These are phyloP conservation scores for Limonium bicolor DNA, from an alignment of 148 eudicot species.

Conservation along the genomic window DNA sequence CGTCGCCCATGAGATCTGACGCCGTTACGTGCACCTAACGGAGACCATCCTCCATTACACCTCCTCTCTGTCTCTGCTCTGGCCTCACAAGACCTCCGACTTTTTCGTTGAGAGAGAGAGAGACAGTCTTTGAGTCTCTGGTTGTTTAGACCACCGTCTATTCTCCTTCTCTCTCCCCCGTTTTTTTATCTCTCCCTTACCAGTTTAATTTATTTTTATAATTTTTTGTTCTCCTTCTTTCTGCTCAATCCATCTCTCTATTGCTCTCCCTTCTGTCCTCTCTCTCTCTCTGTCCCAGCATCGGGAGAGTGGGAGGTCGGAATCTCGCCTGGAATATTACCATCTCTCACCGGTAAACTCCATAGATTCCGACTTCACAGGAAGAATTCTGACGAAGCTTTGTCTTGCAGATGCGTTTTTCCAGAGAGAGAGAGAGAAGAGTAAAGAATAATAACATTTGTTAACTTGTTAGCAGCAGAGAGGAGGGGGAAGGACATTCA, in stretches of 20 bases:
- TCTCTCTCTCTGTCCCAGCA: conserved; percentile 1
- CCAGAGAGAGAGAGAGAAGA: neutral
- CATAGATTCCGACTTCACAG: conserved; percentile 13
- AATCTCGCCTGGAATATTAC: conserved; percentile 11
- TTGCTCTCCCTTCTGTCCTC: neutral
- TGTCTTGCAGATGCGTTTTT: neutral
- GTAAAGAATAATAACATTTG: neutral
- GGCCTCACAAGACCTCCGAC: no score
- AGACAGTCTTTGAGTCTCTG: no score
- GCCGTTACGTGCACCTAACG: no score
- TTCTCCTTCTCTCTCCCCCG: no score
- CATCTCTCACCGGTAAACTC: conserved; percentile 3
- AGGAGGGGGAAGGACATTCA: neutral
- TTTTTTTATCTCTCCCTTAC: no score
- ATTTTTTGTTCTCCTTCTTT: neutral
- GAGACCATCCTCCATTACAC: no score
- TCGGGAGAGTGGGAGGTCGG: conserved; percentile 8
- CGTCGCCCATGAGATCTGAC: no score
- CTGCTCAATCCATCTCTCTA: neutral
- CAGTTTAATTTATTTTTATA: neutral
- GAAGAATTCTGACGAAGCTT: neutral
- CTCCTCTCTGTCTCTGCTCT: no score
- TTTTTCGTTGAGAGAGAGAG: no score
- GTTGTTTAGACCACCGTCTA: no score
- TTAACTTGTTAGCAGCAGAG: neutral